These are phyloP conservation scores for Penstemon davidsonii DNA, from an alignment of 257 asterid species.

Conservation along the genomic window DNA sequence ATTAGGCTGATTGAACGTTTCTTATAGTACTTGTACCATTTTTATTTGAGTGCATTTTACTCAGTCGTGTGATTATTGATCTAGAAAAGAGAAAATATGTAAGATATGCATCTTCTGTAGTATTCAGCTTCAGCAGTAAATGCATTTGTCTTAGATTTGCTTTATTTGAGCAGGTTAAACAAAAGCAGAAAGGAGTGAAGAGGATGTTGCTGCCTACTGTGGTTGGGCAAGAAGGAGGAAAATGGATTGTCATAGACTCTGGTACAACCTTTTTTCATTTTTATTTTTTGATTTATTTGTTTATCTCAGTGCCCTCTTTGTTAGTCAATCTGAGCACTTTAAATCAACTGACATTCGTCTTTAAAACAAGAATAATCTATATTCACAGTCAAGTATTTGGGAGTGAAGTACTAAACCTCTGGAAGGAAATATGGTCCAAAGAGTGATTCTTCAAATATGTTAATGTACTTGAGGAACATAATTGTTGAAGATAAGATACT, in stretches of 20 bases:
- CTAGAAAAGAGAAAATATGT: neutral
- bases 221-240: constrained; percentile 91
- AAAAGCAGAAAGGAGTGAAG: constrained; percentile 87
- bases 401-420: constrained; percentile 16
- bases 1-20: neutral
- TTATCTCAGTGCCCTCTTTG: neutral
- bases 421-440: constrained; percentile 1
- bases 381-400: neutral
- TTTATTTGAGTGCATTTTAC: neutral
- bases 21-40: constrained; percentile 5
- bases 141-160: constrained; percentile 11
- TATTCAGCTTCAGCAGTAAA: neutral
- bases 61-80: constrained; percentile 1
- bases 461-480: neutral
- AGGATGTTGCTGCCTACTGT: constrained; percentile 84
- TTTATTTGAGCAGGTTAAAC: constrained; percentile 70
- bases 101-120: neutral
- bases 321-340: constrained; percentile 21
- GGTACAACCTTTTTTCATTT: constrained; percentile 40
- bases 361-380: neutral
- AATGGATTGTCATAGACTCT: constrained; percentile 92
- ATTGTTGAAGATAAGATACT: neutral
- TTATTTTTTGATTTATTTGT: neutral
- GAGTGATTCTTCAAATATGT: neutral
- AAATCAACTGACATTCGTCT: neutral